Conservation (phyloP, 768 basidiomycete species). For the Paxillus ammoniavirescens region DNA sequence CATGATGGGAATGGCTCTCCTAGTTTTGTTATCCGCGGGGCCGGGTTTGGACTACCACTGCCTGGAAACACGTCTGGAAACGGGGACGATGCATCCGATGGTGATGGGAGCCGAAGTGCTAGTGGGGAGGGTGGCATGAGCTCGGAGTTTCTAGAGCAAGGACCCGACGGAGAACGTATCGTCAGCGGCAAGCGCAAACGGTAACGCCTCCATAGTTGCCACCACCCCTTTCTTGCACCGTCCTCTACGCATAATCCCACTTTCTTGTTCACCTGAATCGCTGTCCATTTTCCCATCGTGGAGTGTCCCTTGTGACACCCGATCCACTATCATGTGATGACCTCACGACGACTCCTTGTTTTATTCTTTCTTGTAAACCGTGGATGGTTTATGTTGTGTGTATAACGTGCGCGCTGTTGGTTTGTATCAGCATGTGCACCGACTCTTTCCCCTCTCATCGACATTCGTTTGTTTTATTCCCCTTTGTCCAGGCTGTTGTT, state of each 20-base stretch:
- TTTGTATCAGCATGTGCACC: background rate
- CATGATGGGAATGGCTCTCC: constrained; percentile 1
- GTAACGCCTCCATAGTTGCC: background rate
- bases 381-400: background rate
- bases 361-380: background rate
- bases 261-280: background rate
- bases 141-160: background rate
- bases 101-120: constrained; percentile 7
- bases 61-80: constrained; percentile 10
- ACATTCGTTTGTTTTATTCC: background rate
- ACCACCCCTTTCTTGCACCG: no score
- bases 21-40: constrained; percentile 11
- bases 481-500: background rate
- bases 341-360: background rate
- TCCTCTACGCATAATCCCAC: background rate
- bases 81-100: constrained; percentile 20
- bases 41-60: constrained; percentile 18
- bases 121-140: background rate
- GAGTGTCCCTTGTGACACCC: background rate
- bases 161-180: constrained; percentile 5
- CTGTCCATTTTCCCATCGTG: background rate
- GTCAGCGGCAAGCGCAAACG: constrained; percentile 14
- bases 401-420: background rate
- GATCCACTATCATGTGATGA: background rate
- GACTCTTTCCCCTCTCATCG: background rate